phyloP scores from a whole-genome alignment of 2,329 filamentous ascomycete genomes.

The Talaromyces rugulosus region DNA sequence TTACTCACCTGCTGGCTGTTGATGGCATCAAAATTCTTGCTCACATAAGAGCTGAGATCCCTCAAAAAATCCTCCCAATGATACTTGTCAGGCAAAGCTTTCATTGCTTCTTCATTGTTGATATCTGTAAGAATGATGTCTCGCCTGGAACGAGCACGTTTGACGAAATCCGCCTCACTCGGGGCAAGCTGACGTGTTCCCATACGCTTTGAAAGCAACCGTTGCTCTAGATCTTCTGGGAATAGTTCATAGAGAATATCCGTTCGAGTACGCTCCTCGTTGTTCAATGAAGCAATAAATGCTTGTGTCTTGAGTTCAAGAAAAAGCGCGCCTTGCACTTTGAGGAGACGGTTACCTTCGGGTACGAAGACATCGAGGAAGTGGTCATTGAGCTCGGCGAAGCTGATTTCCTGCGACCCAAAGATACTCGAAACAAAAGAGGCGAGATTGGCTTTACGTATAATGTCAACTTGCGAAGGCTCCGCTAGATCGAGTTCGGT shows the following conservation, averaged over 20 bases:
- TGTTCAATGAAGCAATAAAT: conserved; percentile 59
- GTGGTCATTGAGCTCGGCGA: conserved; percentile 59
- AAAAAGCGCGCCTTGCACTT: conserved; percentile 58
- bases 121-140: conserved; percentile 54
- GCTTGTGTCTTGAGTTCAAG: conserved; percentile 65
- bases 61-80: conserved; percentile 61
- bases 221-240: conserved; percentile 52
- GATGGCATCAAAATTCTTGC: conserved; percentile 54
- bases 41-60: conserved; percentile 56
- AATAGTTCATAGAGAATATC: conserved; percentile 59
- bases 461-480: conserved; percentile 52
- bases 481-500: conserved; percentile 51
- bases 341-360: conserved; percentile 54
- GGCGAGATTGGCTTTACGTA: conserved; percentile 61
- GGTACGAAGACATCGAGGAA: conserved; percentile 63
- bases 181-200: conserved; percentile 52
- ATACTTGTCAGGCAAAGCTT: conserved; percentile 55
- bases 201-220: conserved; percentile 52
- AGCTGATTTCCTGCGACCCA: conserved; percentile 60
- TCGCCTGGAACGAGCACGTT: conserved; percentile 50
- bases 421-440: conserved; percentile 63
- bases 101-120: conserved; percentile 47
- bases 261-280: conserved; percentile 52
- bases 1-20: conserved; percentile 43
- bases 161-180: conserved; percentile 58